Conservation (phyloP, 1,284 basidiomycete species). For the Cutaneotrichosporon cutaneum region DNA sequence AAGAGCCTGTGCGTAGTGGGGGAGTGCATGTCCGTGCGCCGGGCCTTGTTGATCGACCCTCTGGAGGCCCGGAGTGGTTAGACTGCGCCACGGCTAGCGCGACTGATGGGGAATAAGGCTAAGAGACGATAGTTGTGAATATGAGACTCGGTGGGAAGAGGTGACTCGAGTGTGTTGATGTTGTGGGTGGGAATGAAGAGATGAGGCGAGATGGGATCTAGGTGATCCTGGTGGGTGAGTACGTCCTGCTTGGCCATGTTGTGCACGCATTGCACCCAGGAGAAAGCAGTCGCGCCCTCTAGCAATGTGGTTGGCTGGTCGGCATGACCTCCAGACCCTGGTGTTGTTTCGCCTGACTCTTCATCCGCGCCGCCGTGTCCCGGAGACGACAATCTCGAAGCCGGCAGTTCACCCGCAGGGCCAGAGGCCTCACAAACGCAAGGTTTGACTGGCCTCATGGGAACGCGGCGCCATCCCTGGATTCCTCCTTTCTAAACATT, state of each 20-base stretch:
- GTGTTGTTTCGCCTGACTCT: too few species aligned
- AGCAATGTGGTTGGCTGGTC: not conserved
- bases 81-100: too few species aligned
- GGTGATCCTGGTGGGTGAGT: too few species aligned
- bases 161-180: not conserved
- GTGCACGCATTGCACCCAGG: not conserved
- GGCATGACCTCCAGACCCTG: not conserved
- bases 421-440: not conserved
- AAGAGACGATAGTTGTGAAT: not conserved
- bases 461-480: not conserved
- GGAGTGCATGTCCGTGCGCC: not conserved
- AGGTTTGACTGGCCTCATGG: not conserved
- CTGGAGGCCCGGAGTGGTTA: not conserved
- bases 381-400: too few species aligned
- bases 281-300: not conserved
- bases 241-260: not conserved
- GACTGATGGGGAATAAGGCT: not conserved
- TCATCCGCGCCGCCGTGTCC: too few species aligned
- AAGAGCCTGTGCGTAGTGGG: not conserved
- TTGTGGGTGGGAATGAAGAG: not conserved
- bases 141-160: not conserved
- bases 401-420: too few species aligned
- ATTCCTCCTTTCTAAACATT: conserved; percentile 1
- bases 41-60: not conserved
- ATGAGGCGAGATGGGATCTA: too few species aligned